Evolutionary conservation across 2,329 filamentous ascomycete species (phyloP), one percentile per base, ranked within the genome.

Genomic region (Sclerotiophoma versabilis): DNA sequence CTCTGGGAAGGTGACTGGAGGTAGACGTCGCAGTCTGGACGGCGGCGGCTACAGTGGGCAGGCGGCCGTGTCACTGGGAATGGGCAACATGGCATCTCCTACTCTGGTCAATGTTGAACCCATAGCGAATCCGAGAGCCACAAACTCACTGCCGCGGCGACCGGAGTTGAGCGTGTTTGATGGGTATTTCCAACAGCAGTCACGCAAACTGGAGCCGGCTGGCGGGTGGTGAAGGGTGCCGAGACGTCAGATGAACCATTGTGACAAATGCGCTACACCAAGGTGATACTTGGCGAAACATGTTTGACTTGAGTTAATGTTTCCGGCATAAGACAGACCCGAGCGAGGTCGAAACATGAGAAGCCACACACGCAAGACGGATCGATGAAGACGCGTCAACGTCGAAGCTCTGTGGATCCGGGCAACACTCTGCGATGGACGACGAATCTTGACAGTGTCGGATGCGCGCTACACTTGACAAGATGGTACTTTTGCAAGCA

Each of bases 81-180:
- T 60, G 9, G 58, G 38, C 12, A 62, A 54, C 34, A 54, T 49
- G 6, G 27, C 49, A 11, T 49, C 54, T 20, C 44, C 59, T 2
- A 58, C 59, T 8, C 43, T 65, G 10, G 58, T 66, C 22, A 62
- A 65, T 55, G 11, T 66, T 43, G 32, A 56, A 46, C 34, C 58
- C 14, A 22, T 50, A 30, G 15, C 49, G 37, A 39, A 41, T 9
- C 10, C 42, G 1, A 11, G 14, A 6, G 36, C 41, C 2, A 30
- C 44, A 5, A 36, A 46, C n/a, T 26, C 39, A 26, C 52, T 25
- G 4, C 26, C 59, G 5, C 61, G 62, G 2, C 65, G 68, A 26
- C 69, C 71, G 1, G 71, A 74, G 46, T 23, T 74, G 36, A 74
- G 70, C 44, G 65, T 72, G 1, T 73, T 74, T 37, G 72, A 74